A percentile compares a stretch with the other conserved stretches of the same genome.
These are phyloP conservation scores for Camelina sativa DNA, from an alignment of 345 rosid species.

Conservation along the genomic window DNA sequence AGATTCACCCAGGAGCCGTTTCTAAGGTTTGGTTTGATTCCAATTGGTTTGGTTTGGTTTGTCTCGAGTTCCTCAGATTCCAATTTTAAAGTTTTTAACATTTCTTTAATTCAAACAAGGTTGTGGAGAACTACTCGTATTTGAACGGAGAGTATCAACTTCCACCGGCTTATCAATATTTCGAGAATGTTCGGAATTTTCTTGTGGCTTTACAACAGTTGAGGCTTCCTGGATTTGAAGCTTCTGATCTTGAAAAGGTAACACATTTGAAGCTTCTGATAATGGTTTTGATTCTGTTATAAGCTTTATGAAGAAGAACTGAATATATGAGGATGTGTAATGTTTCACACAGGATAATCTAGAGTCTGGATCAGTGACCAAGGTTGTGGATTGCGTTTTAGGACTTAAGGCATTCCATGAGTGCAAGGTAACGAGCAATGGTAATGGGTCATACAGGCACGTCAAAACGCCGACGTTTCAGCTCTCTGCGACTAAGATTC, in stretches of 20 bases:
- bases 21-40: slow-evolving; percentile 56
- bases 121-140: slow-evolving; percentile 67
- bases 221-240: slow-evolving; percentile 87
- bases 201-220: slow-evolving; percentile 77
- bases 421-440: slow-evolving; percentile 57
- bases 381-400: slow-evolving; percentile 85
- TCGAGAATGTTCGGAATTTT: slow-evolving; percentile 91
- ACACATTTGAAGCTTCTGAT: no score
- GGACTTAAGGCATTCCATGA: slow-evolving; percentile 79
- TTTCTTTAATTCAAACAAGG: no score
- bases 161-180: slow-evolving; percentile 81
- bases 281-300: slow-evolving; percentile 1
- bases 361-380: slow-evolving; percentile 77
- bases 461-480: slow-evolving; percentile 62
- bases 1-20: slow-evolving; percentile 82
- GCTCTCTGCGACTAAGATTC: slow-evolving; percentile 52
- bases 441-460: slow-evolving; percentile 60
- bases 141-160: slow-evolving; percentile 69
- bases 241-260: slow-evolving; percentile 96
- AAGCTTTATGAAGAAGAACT: slow-evolving; percentile 2
- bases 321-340: slow-evolving; percentile 18
- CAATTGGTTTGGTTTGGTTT: neutral
- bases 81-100: neutral
- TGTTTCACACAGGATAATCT: slow-evolving; percentile 61
- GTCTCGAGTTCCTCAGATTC: neutral